These are phyloP conservation scores for Graphiopsis chlorocephala DNA, from an alignment of 2,329 filamentous ascomycete species.

Conservation along the genomic window DNA sequence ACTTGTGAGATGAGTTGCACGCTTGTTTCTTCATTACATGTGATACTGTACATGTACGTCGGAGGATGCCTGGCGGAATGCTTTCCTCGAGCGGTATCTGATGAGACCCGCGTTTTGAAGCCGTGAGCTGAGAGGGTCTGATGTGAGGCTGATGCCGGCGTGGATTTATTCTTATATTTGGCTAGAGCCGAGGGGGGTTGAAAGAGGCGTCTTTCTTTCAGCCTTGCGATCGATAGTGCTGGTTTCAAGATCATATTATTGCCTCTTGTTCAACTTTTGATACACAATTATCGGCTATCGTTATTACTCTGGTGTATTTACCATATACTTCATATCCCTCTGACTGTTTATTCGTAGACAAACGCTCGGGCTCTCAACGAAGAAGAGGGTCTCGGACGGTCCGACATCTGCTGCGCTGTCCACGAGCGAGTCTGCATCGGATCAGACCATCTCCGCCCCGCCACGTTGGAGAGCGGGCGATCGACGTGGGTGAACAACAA, in stretches of 20 bases:
- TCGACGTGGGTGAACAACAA: constrained; percentile 8
- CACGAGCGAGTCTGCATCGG: not conserved
- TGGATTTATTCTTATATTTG: not conserved
- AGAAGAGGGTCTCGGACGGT: constrained; percentile 2
- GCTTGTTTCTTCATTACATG: not conserved
- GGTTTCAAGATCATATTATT: not conserved
- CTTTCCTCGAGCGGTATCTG: not conserved
- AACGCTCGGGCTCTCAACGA: not conserved
- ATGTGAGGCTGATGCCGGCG: not conserved
- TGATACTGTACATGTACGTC: not conserved
- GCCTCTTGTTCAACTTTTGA: not conserved
- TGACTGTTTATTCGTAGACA: not conserved
- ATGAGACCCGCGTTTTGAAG: not conserved
- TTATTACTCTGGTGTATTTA: not conserved
- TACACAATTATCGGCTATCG: not conserved
- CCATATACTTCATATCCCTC: not conserved
- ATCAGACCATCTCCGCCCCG: constrained; percentile 12
- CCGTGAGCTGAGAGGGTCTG: not conserved
- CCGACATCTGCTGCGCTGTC: not conserved
- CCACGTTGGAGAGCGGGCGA: not conserved
- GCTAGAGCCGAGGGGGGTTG: not conserved
- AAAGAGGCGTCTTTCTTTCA: not conserved
- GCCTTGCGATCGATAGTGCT: not conserved
- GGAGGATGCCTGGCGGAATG: not conserved
- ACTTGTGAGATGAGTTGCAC: not conserved